Conservation (phyloP, 1,284 basidiomycete genomes). For the Melampsora larici-populina region DNA sequence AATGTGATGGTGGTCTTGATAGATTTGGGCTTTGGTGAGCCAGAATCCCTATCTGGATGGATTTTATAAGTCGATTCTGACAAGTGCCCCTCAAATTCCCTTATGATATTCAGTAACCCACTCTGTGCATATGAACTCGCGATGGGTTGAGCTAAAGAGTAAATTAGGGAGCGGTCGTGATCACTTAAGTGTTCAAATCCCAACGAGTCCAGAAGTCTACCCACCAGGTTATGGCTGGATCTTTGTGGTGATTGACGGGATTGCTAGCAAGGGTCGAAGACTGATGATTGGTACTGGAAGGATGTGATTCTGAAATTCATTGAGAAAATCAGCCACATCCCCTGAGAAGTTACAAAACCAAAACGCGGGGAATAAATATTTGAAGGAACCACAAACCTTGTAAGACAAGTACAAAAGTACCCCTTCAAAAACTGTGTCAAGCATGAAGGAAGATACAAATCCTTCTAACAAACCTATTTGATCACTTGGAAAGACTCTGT, state of each 20-base stretch:
- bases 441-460: no score
- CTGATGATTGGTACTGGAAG: constrained; percentile 33
- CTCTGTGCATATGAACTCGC: constrained; percentile 15
- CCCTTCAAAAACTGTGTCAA: no score
- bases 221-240: constrained; percentile 41
- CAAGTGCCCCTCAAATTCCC: background rate
- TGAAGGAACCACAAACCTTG: no score
- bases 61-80: background rate
- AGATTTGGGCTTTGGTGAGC: constrained; percentile 34
- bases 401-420: no score
- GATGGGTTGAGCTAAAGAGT: constrained; percentile 8
- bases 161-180: background rate
- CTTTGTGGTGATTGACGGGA: constrained; percentile 12
- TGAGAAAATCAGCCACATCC: no score
- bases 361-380: no score
- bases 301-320: no score
- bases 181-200: background rate
- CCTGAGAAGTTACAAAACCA: no score
- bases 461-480: no score
- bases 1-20: constrained; percentile 16
- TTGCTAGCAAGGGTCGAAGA: constrained; percentile 15
- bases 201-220: constrained; percentile 9
- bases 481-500: no score
- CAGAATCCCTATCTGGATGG: background rate
- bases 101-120: constrained; percentile 20